Evolutionary conservation across 2,329 filamentous ascomycete species (phyloP).

Genomic region (Colletotrichum cordylinicola): DNA sequence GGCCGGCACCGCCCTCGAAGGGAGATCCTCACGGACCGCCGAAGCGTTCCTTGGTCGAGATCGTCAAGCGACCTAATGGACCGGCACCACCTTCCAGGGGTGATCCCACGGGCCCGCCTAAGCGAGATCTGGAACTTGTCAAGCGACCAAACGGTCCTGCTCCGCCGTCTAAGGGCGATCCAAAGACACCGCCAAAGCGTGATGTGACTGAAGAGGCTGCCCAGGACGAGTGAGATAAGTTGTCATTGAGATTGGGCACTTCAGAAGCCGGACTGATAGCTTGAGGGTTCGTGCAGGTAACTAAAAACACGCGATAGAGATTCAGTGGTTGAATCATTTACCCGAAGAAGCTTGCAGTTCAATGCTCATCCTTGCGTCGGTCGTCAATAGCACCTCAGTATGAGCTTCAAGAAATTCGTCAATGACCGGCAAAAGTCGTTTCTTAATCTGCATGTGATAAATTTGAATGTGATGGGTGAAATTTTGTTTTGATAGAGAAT

Average conservation of each 20-base stretch:
- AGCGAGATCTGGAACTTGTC: neutral
- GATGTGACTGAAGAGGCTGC: neutral
- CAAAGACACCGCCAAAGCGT: neutral
- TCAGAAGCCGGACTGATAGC: fast-evolving
- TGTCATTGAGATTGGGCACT: neutral
- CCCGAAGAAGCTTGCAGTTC: neutral
- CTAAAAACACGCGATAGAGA: neutral
- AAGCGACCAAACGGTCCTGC: neutral
- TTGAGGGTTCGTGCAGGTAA: fast-evolving
- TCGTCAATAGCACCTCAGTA: neutral
- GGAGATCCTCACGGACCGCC: neutral
- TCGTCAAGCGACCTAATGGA: neutral
- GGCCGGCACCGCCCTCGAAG: neutral
- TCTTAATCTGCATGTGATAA: neutral
- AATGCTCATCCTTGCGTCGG: fast-evolving
- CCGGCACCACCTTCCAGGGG: neutral
- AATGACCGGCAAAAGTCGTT: neutral
- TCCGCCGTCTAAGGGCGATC: neutral
- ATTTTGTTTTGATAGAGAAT: too few species aligned
- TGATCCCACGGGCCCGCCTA: neutral
- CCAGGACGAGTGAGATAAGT: neutral
- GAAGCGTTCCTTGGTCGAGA: neutral
- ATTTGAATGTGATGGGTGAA: too few species aligned
- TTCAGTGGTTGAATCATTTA: neutral
- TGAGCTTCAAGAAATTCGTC: neutral